Evolutionary conservation across 257 asterid species (phyloP), one percentile per base, ranked within the genome.

Genomic region (Coffea canephora): DNA sequence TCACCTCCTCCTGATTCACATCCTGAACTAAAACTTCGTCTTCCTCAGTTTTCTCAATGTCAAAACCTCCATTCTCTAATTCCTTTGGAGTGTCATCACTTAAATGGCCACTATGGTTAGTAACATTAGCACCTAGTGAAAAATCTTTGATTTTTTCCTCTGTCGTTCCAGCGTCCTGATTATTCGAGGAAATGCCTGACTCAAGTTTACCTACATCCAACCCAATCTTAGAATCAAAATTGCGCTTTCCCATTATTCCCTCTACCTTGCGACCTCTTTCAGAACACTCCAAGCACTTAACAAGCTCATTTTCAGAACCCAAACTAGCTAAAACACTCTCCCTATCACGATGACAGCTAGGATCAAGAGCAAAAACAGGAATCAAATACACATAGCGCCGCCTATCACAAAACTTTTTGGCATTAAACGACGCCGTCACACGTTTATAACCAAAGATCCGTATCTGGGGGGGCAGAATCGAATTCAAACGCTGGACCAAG

Each of bases 371-470:
- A 69, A 95, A 95, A 64, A 93, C 97, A 2, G 99, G 99, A 39
- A 95, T 77, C 78, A 95, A 74, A 82, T 95, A 95, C 27, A 93
- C 97, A 80, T 95, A 95, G 93, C 98, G 88, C 81, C 99, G 85
- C 82, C 88, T 79, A 80, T 95, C 99, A 75, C 99, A 95, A 81
- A 93, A 95, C 90, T 93, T 95, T 91, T 93, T 95, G 71, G 99
- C 96, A 80, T 78, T 93, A 74, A 95, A 95, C 81, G 97, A 79
- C 34, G 85, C 85, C 73, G 99, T 90, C 10, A 73, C 88, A 8
- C 97, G 93, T 85, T 90, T 95, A 77, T 77, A 93, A 82, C 98
- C 97, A 50, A 95, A 95, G 9, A 92, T 82, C 78, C 97, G 86
- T 72, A 95, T 90, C 91, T 93, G 99, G 6, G 90, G 84, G 70